Base-by-base conservation (phyloP, 2,329 filamentous ascomycete species). In the Epichloe gansuensis region DNA sequence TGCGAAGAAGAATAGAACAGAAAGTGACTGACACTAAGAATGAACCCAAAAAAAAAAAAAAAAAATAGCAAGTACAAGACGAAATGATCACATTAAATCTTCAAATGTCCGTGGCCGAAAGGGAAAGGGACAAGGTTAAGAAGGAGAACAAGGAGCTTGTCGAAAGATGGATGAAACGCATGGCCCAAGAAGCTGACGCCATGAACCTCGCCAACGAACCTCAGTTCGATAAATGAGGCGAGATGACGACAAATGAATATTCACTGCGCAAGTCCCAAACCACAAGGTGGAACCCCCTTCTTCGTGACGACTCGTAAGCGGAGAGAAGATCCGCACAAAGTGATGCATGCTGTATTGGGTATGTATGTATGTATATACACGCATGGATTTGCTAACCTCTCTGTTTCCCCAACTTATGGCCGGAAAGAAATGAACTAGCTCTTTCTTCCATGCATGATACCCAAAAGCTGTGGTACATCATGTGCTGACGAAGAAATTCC, bases 131-230 rank as follows among this genome's bases (percentile, higher is more conserved):
- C 63, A 83, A 81, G 66, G 72, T 95, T 56, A 80, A 82, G 63
- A 77, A 75, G 54, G 93, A 97, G 66, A 97, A 97, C 64, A 83
- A 87, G 63, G 87, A 95, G 58, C 74, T 98, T 51, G 82, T 96
- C 50, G 85, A 89, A 65, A 77, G 93, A 51, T 97, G 90, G 89
- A 90, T 97, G 85, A 82, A 81, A 63, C 77, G 85, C 57, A 93
- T 93, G 78, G 85, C 83, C 4, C 78, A 84, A 63, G 90, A 96
- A 71, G 91, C 87, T 11, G 87, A 93, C 52, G 83, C 80, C 56
- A 90, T 95, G 84, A 97, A 97, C 62, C 67, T 74, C 49, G 74
- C 76, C 54, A 81, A 79, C 63, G 77, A 81, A 58, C 71, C 68
- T 17, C 60, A 61, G n/a, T 60, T 65, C 39, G 60, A 66, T 47